Conservation (phyloP, 805 yeast genomes). For the Yarrowia sp. region DNA sequence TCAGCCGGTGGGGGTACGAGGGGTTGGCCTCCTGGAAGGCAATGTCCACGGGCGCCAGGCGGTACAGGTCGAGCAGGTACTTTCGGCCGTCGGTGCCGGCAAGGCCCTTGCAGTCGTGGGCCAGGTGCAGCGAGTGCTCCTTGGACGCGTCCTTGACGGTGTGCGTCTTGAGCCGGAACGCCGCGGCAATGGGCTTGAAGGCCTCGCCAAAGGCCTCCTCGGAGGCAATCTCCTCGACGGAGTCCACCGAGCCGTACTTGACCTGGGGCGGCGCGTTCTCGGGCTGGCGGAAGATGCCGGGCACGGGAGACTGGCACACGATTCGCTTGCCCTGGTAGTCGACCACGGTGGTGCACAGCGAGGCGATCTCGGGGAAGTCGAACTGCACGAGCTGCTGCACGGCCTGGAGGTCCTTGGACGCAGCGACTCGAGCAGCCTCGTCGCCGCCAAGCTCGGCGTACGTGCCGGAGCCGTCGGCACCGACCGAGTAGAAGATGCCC, state of each 20-base stretch:
- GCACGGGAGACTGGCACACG: slow-evolving; percentile 92
- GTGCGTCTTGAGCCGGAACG: slow-evolving; percentile 76
- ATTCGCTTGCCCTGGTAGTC: slow-evolving; percentile 88
- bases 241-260: slow-evolving; percentile 73
- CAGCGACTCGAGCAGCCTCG: slow-evolving; percentile 79
- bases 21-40: slow-evolving; percentile 60
- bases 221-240: slow-evolving; percentile 48
- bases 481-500: slow-evolving; percentile 83
- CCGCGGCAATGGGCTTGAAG: slow-evolving; percentile 62
- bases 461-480: slow-evolving; percentile 65
- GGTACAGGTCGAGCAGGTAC: slow-evolving; percentile 79
- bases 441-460: slow-evolving; percentile 71
- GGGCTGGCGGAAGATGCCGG: slow-evolving; percentile 66
- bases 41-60: slow-evolving; percentile 82
- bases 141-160: slow-evolving; percentile 50
- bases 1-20: slow-evolving; percentile 78
- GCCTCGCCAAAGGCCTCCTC: slow-evolving; percentile 54
- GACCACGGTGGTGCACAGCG: slow-evolving; percentile 77
- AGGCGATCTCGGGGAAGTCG: slow-evolving; percentile 61
- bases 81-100: slow-evolving; percentile 80
- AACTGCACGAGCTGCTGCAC: slow-evolving; percentile 65
- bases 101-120: slow-evolving; percentile 84
- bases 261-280: slow-evolving; percentile 50
- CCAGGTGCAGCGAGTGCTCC: slow-evolving; percentile 50
- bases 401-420: slow-evolving; percentile 73